Base-by-base conservation (phyloP, 371 early-diverging fungal species). In the Rhizopus sp. region DNA sequence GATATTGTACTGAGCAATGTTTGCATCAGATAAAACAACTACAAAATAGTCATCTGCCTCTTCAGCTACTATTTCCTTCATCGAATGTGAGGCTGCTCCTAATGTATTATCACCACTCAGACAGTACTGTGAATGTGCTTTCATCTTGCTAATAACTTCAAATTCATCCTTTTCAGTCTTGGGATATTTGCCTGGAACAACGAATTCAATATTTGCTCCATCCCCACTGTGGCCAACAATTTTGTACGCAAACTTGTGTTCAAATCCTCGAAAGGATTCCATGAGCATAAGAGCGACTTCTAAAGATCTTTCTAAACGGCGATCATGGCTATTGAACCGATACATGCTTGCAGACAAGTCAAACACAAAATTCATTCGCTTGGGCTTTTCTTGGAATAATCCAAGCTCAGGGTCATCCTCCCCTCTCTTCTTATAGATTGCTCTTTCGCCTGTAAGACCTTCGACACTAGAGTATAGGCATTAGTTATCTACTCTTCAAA, bases 201-300 rank as follows among this genome's bases (percentile, higher is more conserved):
- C 90, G 67, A 93, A 90, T 53, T 83, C 84, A 45, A 91, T 79
- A 66, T 85, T 84, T 30, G 88, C 85, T 3, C 86, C 83, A 72
- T 93, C 92, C 15, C 93, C 91, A 40, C 87, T 87, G 72, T 93
- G 93, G 0, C 91, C 93, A 15, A 84, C 69, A 62, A 93, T 88
- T 29, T 82, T 81, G 64, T 93, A 93, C 6, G 73, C 80, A 57
- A 89, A 92, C 65, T 93, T 91, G 72, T 93, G 77, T 58, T 94
- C 93, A 66, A 93, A 88, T 10, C 78, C 80, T 46, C 91, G 82
- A 72, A 96, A 86, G 1, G 92, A 80, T 64, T 96, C 94, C 84
- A 96, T 89, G 47, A 92, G 73, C 89, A 87, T 88, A 17, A 88
- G 74, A 1, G 89, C 87, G 10, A 87, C 85, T 61, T 89, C 90